These are phyloP conservation scores for Pseudogymnoascus sp. DNA, from an alignment of 2,329 filamentous ascomycete species.

Conservation along the genomic window DNA sequence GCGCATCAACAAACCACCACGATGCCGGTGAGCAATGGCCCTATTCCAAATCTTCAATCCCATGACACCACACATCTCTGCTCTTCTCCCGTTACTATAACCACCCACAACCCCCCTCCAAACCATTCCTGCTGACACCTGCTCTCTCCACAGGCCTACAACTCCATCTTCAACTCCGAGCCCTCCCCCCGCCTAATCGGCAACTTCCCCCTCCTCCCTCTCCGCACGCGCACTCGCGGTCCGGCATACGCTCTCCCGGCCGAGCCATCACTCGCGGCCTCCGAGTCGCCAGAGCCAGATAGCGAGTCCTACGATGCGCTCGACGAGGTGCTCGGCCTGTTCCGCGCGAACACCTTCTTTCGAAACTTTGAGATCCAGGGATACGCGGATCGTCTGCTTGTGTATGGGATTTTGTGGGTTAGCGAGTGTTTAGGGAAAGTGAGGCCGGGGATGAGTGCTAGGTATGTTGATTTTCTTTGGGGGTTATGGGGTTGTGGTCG, in stretches of 20 bases:
- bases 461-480: slow-evolving; percentile 37
- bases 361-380: slow-evolving; percentile 99
- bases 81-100: neutral
- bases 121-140: neutral
- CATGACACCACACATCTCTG: neutral
- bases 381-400: slow-evolving; percentile 82
- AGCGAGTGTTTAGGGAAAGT: slow-evolving; percentile 86
- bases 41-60: neutral
- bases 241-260: slow-evolving; percentile 75
- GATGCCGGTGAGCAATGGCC: neutral
- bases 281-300: slow-evolving; percentile 63
- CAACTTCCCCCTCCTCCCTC: slow-evolving; percentile 89
- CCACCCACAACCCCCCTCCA: neutral
- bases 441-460: slow-evolving; percentile 58
- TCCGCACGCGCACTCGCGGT: slow-evolving; percentile 91
- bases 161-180: slow-evolving; percentile 89
- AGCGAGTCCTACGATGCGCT: slow-evolving; percentile 92
- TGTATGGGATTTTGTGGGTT: slow-evolving; percentile 94
- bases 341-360: slow-evolving; percentile 98
- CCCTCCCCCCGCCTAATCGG: slow-evolving; percentile 59
- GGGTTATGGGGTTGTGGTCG: neutral
- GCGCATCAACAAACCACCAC: slow-evolving; percentile 8
- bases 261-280: slow-evolving; percentile 36
- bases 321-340: slow-evolving; percentile 85
- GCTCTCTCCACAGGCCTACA: slow-evolving; percentile 65